Evolutionary conservation across 208 protist genomes (phyloP), one percentile per base, ranked within the genome.

Genomic region (Trypanosoma boissoni): DNA sequence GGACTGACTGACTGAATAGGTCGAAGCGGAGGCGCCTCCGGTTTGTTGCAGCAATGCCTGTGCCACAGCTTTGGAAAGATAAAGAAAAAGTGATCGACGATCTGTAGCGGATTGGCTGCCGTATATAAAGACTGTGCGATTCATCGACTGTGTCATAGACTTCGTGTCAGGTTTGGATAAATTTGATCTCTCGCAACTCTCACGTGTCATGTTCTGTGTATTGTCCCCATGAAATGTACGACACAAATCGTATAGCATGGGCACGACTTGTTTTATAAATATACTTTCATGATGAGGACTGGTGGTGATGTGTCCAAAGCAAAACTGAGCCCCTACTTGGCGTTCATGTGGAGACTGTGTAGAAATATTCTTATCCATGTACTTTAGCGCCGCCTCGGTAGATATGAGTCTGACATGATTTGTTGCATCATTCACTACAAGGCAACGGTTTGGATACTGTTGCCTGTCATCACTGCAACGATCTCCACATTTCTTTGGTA

Each of bases 201-300:
- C n/a, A 26, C 16, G 10, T 31, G 48, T 24, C 34, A 26, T 26
- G 52, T 16, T 53, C 14, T 14, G 31, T 32, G 5, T n/a, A 20
- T 29, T 10, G 31, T 10, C 41, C 5, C 12, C 14, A 45, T 52
- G 37, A 57, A 74, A 64, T 6, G 10, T 23, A 46, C 44, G 31
- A 16, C 61, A 76, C 3, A 77, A 29, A 36, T 67, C 64, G 51
- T 72, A 58, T n/a, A 77, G 29, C 14, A 70, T 8, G n/a, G 71
- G 71, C 28, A 27, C 51, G 12, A 77, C 52, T n/a, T 61, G 71
- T 2, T 39, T 45, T 23, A 65, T 54, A 32, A 77, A 77, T 5
- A 68, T 53, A 26, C 54, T 63, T 0, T 43, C 55, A 39, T 77
- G 62, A 49, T 72, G 71, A 32, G 71, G 71, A 49, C 60, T 63